Percentiles rank a stretch among this genome's conserved stretches.
Evolutionary conservation across 1,284 basidiomycete genomes (phyloP).

Genomic region (Fomitopsis schrenkii): DNA sequence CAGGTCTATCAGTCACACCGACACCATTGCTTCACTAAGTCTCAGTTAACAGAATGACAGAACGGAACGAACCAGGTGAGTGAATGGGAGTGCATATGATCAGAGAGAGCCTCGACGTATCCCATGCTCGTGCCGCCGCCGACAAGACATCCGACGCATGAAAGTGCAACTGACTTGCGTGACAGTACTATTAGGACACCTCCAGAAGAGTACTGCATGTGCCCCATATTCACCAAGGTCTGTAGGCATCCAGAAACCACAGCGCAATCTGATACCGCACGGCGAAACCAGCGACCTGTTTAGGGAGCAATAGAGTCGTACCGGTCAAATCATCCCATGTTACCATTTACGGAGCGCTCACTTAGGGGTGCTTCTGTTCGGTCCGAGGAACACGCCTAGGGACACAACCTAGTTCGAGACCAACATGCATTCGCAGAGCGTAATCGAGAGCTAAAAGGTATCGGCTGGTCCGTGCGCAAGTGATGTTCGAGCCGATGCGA

Average conservation of each 20-base stretch:
- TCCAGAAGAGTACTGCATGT: neutral
- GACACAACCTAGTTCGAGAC: neutral
- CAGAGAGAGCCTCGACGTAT: too few relatives aligned
- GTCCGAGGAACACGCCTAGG: neutral
- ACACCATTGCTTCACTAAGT: neutral
- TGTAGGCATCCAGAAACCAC: neutral
- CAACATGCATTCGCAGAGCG: neutral
- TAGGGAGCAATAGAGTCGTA: neutral
- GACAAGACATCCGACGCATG: too few relatives aligned
- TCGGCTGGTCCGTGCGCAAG: too few relatives aligned
- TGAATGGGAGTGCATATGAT: too few relatives aligned
- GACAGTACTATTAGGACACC: neutral
- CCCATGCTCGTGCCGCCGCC: too few relatives aligned
- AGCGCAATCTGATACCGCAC: neutral
- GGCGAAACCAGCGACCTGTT: neutral
- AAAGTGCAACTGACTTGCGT: neutral
- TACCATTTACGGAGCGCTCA: constrained; percentile 1
- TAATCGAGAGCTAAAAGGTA: neutral
- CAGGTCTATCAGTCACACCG: neutral
- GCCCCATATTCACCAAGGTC: neutral
- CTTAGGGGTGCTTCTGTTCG: neutral
- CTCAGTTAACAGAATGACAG: too few relatives aligned
- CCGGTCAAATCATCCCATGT: neutral
- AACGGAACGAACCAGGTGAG: too few relatives aligned
- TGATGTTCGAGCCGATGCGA: neutral